A percentile compares a stretch with the other conserved stretches of the same genome.
Conservation (phyloP, 2,329 filamentous ascomycete genomes). For the Neospermospora avenae region DNA sequence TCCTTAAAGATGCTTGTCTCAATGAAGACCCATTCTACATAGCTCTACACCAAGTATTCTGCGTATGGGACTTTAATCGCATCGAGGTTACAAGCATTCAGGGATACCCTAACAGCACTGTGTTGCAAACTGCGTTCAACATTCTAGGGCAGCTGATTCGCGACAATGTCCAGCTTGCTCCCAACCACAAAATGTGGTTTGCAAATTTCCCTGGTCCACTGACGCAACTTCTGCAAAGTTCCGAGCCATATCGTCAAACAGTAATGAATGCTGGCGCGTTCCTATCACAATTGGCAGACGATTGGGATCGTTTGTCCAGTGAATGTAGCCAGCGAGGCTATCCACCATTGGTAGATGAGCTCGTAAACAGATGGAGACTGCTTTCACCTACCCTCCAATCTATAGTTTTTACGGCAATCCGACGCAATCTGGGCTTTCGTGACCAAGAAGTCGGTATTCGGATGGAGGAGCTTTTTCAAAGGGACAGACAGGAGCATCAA, state of each 20-base stretch:
- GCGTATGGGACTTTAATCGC: slow-evolving; percentile 44
- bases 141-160: slow-evolving; percentile 44
- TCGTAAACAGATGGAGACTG: slow-evolving; percentile 46
- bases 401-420: slow-evolving; percentile 50
- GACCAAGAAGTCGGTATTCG: slow-evolving; percentile 36
- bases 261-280: slow-evolving; percentile 42
- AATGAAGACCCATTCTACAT: slow-evolving; percentile 61
- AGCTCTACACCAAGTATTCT: slow-evolving; percentile 63
- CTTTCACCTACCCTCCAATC: slow-evolving; percentile 50
- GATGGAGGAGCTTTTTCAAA: slow-evolving; percentile 39
- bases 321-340: slow-evolving; percentile 40
- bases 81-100: slow-evolving; percentile 35
- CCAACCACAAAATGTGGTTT: slow-evolving; percentile 43
- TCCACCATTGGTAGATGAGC: slow-evolving; percentile 56
- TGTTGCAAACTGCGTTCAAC: slow-evolving; percentile 33
- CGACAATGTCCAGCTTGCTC: slow-evolving; percentile 42
- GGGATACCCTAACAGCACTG: slow-evolving; percentile 28
- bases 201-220: slow-evolving; percentile 44
- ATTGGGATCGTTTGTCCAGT: slow-evolving; percentile 40
- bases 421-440: slow-evolving; percentile 44
- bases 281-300: slow-evolving; percentile 41
- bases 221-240: slow-evolving; percentile 27
- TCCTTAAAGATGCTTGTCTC: slow-evolving; percentile 55
- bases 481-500: slow-evolving; percentile 36
- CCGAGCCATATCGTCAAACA: slow-evolving; percentile 35